Conservation (phyloP, 1,284 basidiomycete species). For the Termitomyces sp. region DNA sequence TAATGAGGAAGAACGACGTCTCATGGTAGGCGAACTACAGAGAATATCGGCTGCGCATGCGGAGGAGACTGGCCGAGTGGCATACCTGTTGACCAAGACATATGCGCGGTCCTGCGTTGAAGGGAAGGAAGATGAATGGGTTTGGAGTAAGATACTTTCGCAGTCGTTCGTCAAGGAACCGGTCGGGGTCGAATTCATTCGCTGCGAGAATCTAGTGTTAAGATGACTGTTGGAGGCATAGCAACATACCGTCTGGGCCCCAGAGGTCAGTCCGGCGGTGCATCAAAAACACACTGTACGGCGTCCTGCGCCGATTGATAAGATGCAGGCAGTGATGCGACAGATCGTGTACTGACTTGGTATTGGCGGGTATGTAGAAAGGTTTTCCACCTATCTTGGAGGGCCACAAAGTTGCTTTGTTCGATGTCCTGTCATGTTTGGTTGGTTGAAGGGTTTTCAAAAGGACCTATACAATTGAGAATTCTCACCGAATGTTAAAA, state of each 20-base stretch:
- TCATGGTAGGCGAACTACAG: conserved; percentile 37
- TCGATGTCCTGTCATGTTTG: conserved; percentile 22
- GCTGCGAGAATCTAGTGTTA: conserved; percentile 26
- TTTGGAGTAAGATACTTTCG: conserved; percentile 48
- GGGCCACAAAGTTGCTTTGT: conserved; percentile 23
- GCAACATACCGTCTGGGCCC: conserved; percentile 33
- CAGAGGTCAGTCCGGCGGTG: conserved; percentile 35
- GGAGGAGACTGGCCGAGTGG: not conserved
- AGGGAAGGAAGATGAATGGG: conserved; percentile 58
- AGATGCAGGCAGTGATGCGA: not conserved
- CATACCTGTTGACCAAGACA: conserved; percentile 40
- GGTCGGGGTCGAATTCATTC: conserved; percentile 52
- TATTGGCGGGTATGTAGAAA: conserved; percentile 19
- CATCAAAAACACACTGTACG: conserved; percentile 28
- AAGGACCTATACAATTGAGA: not conserved
- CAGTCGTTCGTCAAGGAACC: conserved; percentile 51
- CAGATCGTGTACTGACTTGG: conserved; percentile 6
- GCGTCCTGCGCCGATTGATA: not conserved
- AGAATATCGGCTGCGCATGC: not conserved
- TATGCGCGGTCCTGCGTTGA: conserved; percentile 54
- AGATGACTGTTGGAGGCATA: no score
- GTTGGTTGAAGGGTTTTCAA: not conserved
- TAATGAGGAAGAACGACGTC: conserved; percentile 36
- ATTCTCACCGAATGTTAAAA: conserved; percentile 26
- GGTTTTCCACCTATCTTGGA: conserved; percentile 22